Evolutionary conservation across 495 filamentous ascomycete genomes (phyloP).

Genomic region (Aspergillus baeticus): DNA sequence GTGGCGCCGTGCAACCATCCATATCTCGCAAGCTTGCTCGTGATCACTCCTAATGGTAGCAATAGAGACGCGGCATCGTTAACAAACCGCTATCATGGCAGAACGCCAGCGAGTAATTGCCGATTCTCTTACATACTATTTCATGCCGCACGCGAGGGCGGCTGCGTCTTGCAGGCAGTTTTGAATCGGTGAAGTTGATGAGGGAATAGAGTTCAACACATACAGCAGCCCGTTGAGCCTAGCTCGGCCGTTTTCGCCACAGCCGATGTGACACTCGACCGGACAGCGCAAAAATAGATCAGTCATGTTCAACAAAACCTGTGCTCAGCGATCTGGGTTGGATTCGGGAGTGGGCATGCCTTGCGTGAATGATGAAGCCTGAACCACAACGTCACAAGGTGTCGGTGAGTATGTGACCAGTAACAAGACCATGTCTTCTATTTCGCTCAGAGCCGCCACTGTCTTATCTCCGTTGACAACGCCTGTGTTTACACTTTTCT

Average conservation of each 20-base stretch:
- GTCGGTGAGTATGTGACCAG: conserved; percentile 16
- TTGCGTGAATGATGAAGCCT: neutral
- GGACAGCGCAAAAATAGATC: conserved; percentile 8
- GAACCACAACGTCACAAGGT: neutral
- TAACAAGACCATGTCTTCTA: neutral
- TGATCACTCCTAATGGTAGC: neutral
- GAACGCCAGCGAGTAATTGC: neutral
- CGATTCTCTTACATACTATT: neutral
- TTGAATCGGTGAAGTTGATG: neutral
- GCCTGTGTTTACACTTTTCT: neutral
- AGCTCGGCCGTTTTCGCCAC: conserved; percentile 1
- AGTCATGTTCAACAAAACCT: neutral
- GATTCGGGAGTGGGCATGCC: neutral
- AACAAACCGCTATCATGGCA: neutral
- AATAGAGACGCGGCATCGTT: neutral
- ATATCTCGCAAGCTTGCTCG: neutral
- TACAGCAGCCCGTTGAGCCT: conserved; percentile 1
- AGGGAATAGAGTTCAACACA: neutral
- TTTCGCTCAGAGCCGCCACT: neutral
- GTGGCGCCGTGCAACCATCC: conserved; percentile 10
- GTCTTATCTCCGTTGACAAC: neutral
- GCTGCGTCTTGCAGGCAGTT: neutral
- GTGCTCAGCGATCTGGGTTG: neutral
- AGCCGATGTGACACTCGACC: conserved; percentile 4
- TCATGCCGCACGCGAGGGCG: neutral